These are phyloP conservation scores for Cordyceps militaris DNA, from an alignment of 2,329 filamentous ascomycete species.

Conservation along the genomic window DNA sequence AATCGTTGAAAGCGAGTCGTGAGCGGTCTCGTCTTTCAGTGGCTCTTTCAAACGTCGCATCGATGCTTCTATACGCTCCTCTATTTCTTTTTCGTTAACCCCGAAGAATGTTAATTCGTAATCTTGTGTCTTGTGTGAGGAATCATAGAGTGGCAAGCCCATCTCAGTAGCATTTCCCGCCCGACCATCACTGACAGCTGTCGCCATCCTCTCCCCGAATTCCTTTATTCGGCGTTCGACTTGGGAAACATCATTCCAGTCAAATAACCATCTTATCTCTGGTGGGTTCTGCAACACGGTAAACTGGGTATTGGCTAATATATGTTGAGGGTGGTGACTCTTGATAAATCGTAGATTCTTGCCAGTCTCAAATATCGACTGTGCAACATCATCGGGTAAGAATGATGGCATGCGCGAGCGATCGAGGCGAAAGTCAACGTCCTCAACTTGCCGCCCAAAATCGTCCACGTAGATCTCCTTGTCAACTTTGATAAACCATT, in stretches of 20 bases:
- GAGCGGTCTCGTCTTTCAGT: slow-evolving; percentile 17
- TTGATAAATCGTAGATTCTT: slow-evolving; percentile 68
- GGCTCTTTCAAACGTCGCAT: slow-evolving; percentile 38
- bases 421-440: slow-evolving; percentile 57
- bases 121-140: neutral
- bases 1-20: slow-evolving; percentile 34
- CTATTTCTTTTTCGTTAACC: slow-evolving; percentile 38
- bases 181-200: slow-evolving; percentile 17
- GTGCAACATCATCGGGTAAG: slow-evolving; percentile 60
- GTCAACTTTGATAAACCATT: slow-evolving; percentile 55
- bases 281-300: slow-evolving; percentile 45
- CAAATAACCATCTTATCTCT: slow-evolving; percentile 59
- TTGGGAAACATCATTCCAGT: slow-evolving; percentile 60
- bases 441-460: slow-evolving; percentile 48
- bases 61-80: slow-evolving; percentile 42
- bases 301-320: slow-evolving; percentile 49
- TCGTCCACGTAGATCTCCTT: slow-evolving; percentile 50
- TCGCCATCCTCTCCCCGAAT: slow-evolving; percentile 26
- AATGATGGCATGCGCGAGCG: slow-evolving; percentile 63
- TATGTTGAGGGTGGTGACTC: slow-evolving; percentile 63
- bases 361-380: slow-evolving; percentile 71
- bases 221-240: slow-evolving; percentile 52
- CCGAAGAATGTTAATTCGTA: slow-evolving; percentile 40
- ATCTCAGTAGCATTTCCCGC: neutral
- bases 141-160: too few relatives aligned